These are phyloP conservation scores for Cryptococcus hybrid DNA, from an alignment of 1,284 basidiomycete genomes.

Conservation along the genomic window DNA sequence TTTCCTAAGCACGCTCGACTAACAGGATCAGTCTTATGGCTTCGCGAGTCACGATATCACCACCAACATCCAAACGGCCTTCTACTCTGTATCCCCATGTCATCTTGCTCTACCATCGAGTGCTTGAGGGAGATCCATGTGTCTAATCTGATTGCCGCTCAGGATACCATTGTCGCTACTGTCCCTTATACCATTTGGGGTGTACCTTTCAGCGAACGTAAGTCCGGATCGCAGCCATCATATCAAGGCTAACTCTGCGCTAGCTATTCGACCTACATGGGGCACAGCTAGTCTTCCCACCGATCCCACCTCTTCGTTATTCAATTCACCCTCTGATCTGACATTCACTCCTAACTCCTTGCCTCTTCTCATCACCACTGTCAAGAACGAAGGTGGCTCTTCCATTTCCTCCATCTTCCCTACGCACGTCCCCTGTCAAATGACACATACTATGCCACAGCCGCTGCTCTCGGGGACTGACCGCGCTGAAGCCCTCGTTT, in stretches of 20 bases:
- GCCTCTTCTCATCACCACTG: slow-evolving; percentile 67
- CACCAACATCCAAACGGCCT: slow-evolving; percentile 56
- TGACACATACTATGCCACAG: slow-evolving; percentile 51
- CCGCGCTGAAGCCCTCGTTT: slow-evolving; percentile 55
- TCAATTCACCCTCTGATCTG: slow-evolving; percentile 62
- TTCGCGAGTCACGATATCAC: slow-evolving; percentile 62
- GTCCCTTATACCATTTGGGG: slow-evolving; percentile 22
- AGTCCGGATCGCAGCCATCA: slow-evolving; percentile 4
- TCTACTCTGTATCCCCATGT: slow-evolving; percentile 54
- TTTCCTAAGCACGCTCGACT: neutral
- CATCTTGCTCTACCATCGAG: slow-evolving; percentile 20
- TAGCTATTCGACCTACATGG: slow-evolving; percentile 40
- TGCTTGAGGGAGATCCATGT: slow-evolving; percentile 60
- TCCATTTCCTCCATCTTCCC: slow-evolving; percentile 56
- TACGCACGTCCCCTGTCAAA: slow-evolving; percentile 51
- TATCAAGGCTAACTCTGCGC: neutral
- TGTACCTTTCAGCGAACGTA: slow-evolving; percentile 29
- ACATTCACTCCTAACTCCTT: slow-evolving; percentile 58
- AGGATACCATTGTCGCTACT: slow-evolving; percentile 54
- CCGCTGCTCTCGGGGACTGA: slow-evolving; percentile 51
- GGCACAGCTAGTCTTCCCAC: slow-evolving; percentile 26
- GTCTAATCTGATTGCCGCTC: slow-evolving; percentile 56
- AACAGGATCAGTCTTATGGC: slow-evolving; percentile 42
- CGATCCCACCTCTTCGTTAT: slow-evolving; percentile 61
- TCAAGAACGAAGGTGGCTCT: slow-evolving; percentile 64